Evolutionary conservation across 768 basidiomycete species (phyloP), one percentile per base, ranked within the genome.

Genomic region (Boletus speciosus): DNA sequence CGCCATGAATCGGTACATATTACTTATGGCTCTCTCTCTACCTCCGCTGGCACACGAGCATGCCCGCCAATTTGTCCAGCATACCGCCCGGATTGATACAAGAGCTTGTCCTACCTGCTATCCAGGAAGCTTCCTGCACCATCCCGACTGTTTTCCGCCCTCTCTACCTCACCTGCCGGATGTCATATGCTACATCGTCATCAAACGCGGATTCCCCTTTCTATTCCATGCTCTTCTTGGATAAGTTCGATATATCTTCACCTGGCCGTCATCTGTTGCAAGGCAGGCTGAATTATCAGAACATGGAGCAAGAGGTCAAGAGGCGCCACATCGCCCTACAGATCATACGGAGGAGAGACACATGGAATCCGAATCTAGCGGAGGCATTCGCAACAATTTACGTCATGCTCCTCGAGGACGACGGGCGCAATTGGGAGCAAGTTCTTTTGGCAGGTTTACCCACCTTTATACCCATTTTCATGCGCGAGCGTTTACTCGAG

Each of bases 401-500:
- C 61, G 63, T 79, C 35, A 83, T 86, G 81, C 68, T 83, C 39
- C 74, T 83, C 32, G 82, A 85, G 56, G 77, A 81, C 27, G 78
- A 76, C 49, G 75, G 73, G 44, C 76, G 73, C 56, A 83, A 83
- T 61, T 60, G 73, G 37, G 71, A 71, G 47, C 81, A 79, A 55
- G 70, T 83, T 14, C 61, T 72, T 45, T 72, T 74, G 62, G 78
- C 79, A 6, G 72, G 71, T 38, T 62, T 81, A 11, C 72, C 74
- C 4, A 35, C 52, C 0, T 77, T 82, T 52, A 66, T 81, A 15
- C 69, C 69, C 36, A 48, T 42, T 1, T 80, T 74, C 58, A 54
- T 83, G 25, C 72, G 72, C 21, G 55, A 68, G 6, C 71, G 73
- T 21, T 63, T 82, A 10, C 71, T 76, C 38, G 70, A 71, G 40